These are phyloP conservation scores for Coelastrella sp. DNA, from an alignment of 139 green algal genomes.

Conservation along the genomic window DNA sequence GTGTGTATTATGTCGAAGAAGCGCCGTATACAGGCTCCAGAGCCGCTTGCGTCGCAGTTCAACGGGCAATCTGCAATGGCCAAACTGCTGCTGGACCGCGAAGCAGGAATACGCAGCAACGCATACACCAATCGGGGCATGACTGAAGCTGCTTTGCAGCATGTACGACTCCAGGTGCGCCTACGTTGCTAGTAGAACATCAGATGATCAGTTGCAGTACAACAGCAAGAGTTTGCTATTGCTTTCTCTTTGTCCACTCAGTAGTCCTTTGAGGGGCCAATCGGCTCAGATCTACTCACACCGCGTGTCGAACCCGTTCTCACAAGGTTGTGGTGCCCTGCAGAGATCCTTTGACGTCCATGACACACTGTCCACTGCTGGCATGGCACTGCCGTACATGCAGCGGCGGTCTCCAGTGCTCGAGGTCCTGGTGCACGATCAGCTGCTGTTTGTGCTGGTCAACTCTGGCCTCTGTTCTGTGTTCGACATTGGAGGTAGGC, in stretches of 20 bases:
- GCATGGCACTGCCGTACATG: slow-evolving; percentile 17
- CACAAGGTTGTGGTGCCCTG: not conserved
- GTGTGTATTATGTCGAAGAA: not conserved
- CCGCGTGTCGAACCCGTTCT: not conserved
- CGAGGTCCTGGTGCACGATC: not conserved
- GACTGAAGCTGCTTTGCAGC: not conserved
- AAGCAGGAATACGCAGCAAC: not conserved
- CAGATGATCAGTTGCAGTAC: no score
- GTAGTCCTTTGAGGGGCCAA: not conserved
- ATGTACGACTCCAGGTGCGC: not conserved
- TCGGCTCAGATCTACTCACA: not conserved
- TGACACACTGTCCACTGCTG: not conserved
- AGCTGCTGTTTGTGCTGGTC: slow-evolving; percentile 13
- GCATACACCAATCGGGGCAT: not conserved
- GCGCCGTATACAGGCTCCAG: not conserved
- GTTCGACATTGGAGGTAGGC: not conserved
- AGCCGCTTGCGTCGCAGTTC: not conserved
- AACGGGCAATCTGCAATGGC: not conserved
- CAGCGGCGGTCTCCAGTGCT: slow-evolving; percentile 14
- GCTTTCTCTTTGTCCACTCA: not conserved
- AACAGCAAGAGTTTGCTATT: no score
- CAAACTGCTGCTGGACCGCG: not conserved
- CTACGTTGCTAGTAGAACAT: not conserved
- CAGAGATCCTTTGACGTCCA: slow-evolving; percentile 21
- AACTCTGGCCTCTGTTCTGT: slow-evolving; percentile 20